Conservation (phyloP, 306 rosid genomes). For the Lablab purpureus region DNA sequence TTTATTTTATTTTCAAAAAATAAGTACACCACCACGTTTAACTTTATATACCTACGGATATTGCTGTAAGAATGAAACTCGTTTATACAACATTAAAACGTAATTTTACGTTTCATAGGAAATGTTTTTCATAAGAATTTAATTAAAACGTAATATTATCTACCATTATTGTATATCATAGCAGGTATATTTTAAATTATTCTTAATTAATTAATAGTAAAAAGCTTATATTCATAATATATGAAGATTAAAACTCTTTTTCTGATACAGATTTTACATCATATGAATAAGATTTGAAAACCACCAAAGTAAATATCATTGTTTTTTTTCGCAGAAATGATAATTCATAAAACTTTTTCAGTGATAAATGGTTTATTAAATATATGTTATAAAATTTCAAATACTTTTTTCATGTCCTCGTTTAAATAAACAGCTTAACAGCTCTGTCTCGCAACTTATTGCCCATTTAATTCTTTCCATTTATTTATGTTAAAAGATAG, state of each 20-base stretch:
- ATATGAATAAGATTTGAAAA: background rate
- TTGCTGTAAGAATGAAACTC: background rate
- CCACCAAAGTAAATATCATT: background rate
- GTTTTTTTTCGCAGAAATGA: background rate
- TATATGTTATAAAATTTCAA: no score
- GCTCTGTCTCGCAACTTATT: background rate
- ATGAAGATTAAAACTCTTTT: background rate
- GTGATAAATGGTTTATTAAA: background rate
- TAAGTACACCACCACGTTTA: no score
- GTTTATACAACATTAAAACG: background rate
- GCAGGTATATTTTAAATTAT: no score
- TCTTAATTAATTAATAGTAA: no score
- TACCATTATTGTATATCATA: background rate
- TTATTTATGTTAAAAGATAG: background rate
- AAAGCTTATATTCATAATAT: no score
- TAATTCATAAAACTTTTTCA: background rate
- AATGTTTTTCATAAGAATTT: background rate
- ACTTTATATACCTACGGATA: background rate
- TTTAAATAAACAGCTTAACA: background rate
- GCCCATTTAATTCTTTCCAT: background rate
- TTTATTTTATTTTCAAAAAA: background rate
- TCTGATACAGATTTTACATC: background rate
- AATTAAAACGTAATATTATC: background rate
- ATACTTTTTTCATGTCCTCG: background rate
- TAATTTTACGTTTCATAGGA: background rate